Evolutionary conservation across 768 basidiomycete species (phyloP).

Genomic region (Paxillus involutus): DNA sequence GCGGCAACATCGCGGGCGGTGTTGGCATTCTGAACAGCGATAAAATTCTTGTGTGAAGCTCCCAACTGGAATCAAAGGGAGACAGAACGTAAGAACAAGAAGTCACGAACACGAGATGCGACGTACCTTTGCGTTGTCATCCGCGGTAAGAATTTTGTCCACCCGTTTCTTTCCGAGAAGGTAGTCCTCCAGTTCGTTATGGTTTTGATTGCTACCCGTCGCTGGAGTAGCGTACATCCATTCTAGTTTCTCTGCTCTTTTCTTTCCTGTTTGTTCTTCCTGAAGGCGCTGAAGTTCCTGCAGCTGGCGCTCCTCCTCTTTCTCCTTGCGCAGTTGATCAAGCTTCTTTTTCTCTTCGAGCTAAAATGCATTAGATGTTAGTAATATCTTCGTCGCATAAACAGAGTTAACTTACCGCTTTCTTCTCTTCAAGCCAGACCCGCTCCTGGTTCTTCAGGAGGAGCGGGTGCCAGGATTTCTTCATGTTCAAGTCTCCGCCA

Average conservation of each 20-base stretch:
- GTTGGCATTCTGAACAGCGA: constrained; percentile 94
- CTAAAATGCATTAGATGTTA: constrained; percentile 39
- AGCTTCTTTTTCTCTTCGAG: constrained; percentile 99
- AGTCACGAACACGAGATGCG: background rate
- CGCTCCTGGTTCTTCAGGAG: constrained; percentile 98
- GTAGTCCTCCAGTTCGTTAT: constrained; percentile 95
- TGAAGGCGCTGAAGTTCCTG: constrained; percentile 96
- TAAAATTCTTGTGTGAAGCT: constrained; percentile 88
- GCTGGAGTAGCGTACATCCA: constrained; percentile 99
- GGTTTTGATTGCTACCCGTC: constrained; percentile 79
- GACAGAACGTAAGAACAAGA: constrained; percentile 9
- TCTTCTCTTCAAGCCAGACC: constrained; percentile 99
- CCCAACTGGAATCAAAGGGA: constrained; percentile 54
- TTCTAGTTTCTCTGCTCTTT: constrained; percentile 90
- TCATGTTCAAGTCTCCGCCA: constrained; percentile 99
- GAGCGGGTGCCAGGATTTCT: constrained; percentile 99
- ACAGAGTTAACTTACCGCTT: constrained; percentile 61
- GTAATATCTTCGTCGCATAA: background rate
- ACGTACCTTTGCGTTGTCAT: constrained; percentile 85
- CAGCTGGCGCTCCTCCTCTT: constrained; percentile 94
- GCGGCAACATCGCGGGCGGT: constrained; percentile 81
- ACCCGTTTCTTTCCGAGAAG: constrained; percentile 96
- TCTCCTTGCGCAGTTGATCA: constrained; percentile 95
- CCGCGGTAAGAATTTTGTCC: constrained; percentile 90
- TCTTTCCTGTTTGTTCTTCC: constrained; percentile 94